These are phyloP conservation scores for Haplosporangium sp. DNA, from an alignment of 371 early-diverging fungal species.

Conservation along the genomic window DNA sequence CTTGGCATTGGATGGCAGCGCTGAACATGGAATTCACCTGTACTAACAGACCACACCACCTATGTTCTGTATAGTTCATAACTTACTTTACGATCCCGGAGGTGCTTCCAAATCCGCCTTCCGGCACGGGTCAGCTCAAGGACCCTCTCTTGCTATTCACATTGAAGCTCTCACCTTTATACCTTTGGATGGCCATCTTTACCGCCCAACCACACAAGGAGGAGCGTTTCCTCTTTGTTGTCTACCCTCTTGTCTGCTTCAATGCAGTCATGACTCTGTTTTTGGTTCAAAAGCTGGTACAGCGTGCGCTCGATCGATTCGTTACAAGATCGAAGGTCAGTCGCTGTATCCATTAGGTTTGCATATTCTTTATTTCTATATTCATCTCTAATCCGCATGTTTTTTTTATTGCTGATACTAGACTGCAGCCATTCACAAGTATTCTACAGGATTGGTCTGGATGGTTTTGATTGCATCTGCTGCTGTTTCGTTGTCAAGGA, in stretches of 20 bases:
- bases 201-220: conserved; percentile 94
- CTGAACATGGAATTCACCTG: not conserved
- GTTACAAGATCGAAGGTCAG: conserved; percentile 37
- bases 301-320: conserved; percentile 27
- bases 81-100: conserved; percentile 29
- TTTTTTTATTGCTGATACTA: conserved; percentile 8
- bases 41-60: not conserved
- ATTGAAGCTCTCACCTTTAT: conserved; percentile 75
- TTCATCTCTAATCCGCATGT: not conserved
- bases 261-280: conserved; percentile 79
- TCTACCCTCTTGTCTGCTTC: conserved; percentile 88
- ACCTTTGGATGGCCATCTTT: conserved; percentile 83
- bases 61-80: conserved; percentile 21
- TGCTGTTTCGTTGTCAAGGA: conserved; percentile 71
- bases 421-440: conserved; percentile 50
- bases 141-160: conserved; percentile 62
- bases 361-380: not conserved
- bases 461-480: conserved; percentile 57
- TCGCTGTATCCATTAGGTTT: not conserved
- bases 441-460: conserved; percentile 49
- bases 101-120: conserved; percentile 35
- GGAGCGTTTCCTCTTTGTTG: conserved; percentile 94
- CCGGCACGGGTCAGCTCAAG: conserved; percentile 24
- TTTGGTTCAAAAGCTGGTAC: conserved; percentile 57
- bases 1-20: not conserved